Conservation (phyloP, 305 asterid genomes). For the Plantago coronopus region DNA sequence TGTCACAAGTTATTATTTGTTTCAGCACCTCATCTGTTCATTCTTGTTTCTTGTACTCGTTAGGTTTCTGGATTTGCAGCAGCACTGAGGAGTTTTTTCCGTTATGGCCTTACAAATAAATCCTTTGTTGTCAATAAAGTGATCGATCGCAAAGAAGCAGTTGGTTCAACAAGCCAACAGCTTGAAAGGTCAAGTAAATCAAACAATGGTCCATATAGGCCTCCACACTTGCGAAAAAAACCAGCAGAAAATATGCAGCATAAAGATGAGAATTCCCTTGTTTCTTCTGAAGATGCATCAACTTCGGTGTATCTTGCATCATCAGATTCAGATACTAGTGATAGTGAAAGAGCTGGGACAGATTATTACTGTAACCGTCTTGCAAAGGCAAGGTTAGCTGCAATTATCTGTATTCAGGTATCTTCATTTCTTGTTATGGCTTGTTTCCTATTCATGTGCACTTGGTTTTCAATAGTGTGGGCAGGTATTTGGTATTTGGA, state of each 20-base stretch:
- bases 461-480: background rate
- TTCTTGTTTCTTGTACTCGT: constrained; percentile 19
- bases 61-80: constrained; percentile 85
- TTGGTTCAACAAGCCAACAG: constrained; percentile 33
- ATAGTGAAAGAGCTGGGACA: constrained; percentile 61
- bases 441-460: constrained; percentile 7
- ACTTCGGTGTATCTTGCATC: constrained; percentile 32
- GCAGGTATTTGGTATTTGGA: background rate
- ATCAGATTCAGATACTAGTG: constrained; percentile 92
- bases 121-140: constrained; percentile 34
- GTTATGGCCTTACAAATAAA: constrained; percentile 66
- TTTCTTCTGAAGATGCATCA: constrained; percentile 39
- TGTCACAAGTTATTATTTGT: constrained; percentile 6
- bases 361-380: constrained; percentile 38
- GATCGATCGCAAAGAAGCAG: constrained; percentile 34
- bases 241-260: constrained; percentile 30
- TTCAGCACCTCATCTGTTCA: constrained; percentile 15
- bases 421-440: constrained; percentile 28
- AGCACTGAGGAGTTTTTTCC: constrained; percentile 65
- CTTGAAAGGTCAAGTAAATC: constrained; percentile 41
- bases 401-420: constrained; percentile 86
- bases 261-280: constrained; percentile 36
- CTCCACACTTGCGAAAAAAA: constrained; percentile 83
- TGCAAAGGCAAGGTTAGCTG: constrained; percentile 73
- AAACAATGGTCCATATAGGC: constrained; percentile 54